Base-by-base conservation (phyloP, 1,139 yeast genomes). In the Zygoascus sp. region DNA sequence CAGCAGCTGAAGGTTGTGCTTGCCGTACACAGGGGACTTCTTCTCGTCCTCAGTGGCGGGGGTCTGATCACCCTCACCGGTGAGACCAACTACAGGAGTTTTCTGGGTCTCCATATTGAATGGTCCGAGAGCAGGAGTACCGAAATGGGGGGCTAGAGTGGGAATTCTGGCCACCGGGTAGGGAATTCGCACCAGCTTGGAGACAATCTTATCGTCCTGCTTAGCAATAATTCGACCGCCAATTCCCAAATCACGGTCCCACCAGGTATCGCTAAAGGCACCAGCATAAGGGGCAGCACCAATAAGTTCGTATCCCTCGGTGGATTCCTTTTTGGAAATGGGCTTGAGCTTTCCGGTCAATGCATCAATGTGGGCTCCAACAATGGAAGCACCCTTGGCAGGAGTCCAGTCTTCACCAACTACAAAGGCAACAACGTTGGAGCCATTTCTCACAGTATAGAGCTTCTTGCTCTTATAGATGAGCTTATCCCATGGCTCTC, bases 271-370 rank as follows among this genome's bases (percentile, higher is more conserved):
- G 36, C 55, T 92, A 82, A 60, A 85, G 40, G 92, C 87, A 25
- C 97, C 97, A 38, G 97, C 95, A 61, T 92, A 92, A 43, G 90
- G 85, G 57, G 95, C 97, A 8, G 90, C 94, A 23, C 96, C 97
- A 30, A 92, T 77, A 65, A 87, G 94, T 55, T 82, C 77, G 61
- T 79, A 90, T 1, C 96, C 96, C 59, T 88, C 73, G 8, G 60
- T 90, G 10, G 77, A 72, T 2, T 73, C 67, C 59, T 80, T 80
- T 59, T 83, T 79, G 25, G 96, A 86, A 42, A 87, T 72, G 6
- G 98, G 98, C 69, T 92, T 92, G 57, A 92, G 81, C 49, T 57
- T 54, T 17, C 61, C 61, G 44, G 90, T 81, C 30, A 96, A 94
- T 4, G 96, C 87, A 63, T 90, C 98, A 1, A 95, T 86, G 63